Evolutionary conservation across 2,329 filamentous ascomycete genomes (phyloP).

Genomic region (Pseudogymnoascus sp.): DNA sequence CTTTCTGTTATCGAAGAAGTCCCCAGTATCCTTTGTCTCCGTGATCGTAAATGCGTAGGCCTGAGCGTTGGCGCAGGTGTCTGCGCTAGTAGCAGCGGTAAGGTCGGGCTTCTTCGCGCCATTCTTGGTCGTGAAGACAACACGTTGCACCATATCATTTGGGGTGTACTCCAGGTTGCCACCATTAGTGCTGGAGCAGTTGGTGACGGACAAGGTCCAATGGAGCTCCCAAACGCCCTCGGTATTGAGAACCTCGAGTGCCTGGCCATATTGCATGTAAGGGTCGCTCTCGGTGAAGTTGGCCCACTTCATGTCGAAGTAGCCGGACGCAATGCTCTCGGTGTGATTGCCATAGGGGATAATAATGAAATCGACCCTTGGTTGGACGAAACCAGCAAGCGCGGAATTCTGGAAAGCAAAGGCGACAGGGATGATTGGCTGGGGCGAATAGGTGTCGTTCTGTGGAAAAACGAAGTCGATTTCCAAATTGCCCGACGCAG

Average conservation of each 20-base stretch:
- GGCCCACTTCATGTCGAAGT: background rate
- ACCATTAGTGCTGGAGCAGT: background rate
- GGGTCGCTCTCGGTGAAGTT: background rate
- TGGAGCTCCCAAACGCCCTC: constrained; percentile 8
- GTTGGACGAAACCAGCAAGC: constrained; percentile 11
- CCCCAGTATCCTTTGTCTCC: background rate
- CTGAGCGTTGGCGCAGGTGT: background rate
- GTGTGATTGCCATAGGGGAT: background rate
- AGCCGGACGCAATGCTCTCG: background rate
- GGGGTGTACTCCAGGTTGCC: background rate
- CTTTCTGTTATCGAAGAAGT: background rate
- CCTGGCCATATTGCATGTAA: background rate
- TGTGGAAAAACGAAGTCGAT: constrained; percentile 25
- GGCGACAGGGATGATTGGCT: constrained; percentile 21
- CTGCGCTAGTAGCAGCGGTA: background rate
- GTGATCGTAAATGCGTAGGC: background rate
- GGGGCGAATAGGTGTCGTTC: constrained; percentile 24
- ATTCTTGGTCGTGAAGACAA: background rate
- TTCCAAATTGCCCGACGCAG: constrained; percentile 16
- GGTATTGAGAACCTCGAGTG: background rate
- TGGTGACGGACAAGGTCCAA: background rate
- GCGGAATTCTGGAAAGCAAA: constrained; percentile 24
- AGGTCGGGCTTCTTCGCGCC: background rate
- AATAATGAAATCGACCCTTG: background rate
- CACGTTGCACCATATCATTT: background rate